These are phyloP conservation scores for Erigeron canadensis DNA, from an alignment of 129 eudicot genomes.

Conservation along the genomic window DNA sequence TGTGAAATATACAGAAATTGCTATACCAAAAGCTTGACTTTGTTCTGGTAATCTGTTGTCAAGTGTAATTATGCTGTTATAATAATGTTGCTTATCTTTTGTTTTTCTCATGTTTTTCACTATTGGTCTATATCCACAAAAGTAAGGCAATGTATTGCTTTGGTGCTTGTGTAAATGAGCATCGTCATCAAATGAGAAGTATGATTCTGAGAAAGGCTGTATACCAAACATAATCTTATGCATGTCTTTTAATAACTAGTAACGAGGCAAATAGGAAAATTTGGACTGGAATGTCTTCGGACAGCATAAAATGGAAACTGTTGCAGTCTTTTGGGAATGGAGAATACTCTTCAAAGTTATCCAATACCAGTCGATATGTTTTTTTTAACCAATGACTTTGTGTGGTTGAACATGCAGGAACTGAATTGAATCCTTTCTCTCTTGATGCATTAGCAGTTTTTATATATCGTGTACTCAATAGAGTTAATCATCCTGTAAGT, in stretches of 20 bases:
- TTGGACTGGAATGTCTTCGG: neutral
- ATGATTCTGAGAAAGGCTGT: slow-evolving; percentile 12
- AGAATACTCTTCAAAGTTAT: neutral
- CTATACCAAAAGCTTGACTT: neutral
- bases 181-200: neutral
- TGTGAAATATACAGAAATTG: slow-evolving; percentile 1
- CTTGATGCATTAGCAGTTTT: slow-evolving; percentile 91
- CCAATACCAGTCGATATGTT: neutral
- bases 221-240: neutral
- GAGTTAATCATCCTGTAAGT: slow-evolving; percentile 90
- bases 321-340: neutral
- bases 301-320: neutral
- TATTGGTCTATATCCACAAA: neutral
- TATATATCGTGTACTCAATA: slow-evolving; percentile 76
- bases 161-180: neutral
- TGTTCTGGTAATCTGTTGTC: slow-evolving; percentile 10
- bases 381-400: neutral
- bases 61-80: slow-evolving; percentile 11
- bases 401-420: slow-evolving; percentile 55
- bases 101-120: neutral
- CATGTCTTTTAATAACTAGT: neutral
- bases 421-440: slow-evolving; percentile 88
- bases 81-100: slow-evolving; percentile 3
- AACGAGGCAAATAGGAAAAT: neutral
- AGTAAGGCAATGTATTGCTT: neutral